These are phyloP conservation scores for Bimuria novae-zelandiae DNA, from an alignment of 2,329 filamentous ascomycete species.

Conservation along the genomic window DNA sequence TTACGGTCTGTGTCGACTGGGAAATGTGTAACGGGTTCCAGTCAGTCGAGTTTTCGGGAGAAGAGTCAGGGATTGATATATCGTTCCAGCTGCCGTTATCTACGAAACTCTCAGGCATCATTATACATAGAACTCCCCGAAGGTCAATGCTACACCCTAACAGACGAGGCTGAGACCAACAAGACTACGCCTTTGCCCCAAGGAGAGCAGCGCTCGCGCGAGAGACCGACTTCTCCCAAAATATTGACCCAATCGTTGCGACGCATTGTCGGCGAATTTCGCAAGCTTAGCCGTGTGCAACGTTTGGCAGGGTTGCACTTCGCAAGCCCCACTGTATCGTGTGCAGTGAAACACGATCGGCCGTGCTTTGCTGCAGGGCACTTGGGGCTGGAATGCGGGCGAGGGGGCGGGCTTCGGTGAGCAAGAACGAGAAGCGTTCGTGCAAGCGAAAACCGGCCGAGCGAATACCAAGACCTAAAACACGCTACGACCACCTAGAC, in stretches of 20 bases:
- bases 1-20: too few relatives aligned
- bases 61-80: not conserved
- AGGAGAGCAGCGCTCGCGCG: not conserved
- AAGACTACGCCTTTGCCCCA: not conserved
- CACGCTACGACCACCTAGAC: not conserved
- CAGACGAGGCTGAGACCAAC: not conserved
- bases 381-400: not conserved
- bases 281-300: constrained; percentile 1
- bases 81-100: too few relatives aligned
- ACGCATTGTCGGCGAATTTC: not conserved
- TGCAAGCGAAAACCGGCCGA: not conserved
- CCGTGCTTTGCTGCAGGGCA: not conserved
- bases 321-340: not conserved
- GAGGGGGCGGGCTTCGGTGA: not conserved
- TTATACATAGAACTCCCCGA: too few relatives aligned
- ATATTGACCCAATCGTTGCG: not conserved
- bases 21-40: too few relatives aligned
- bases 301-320: not conserved
- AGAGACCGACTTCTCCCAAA: not conserved
- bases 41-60: too few relatives aligned
- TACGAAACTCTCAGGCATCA: too few relatives aligned
- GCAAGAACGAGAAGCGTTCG: not conserved
- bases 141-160: not conserved
- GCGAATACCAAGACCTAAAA: not conserved
- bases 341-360: not conserved